These are phyloP conservation scores for Glomus cerebriforme DNA, from an alignment of 192 early-diverging fungal species.

Conservation along the genomic window DNA sequence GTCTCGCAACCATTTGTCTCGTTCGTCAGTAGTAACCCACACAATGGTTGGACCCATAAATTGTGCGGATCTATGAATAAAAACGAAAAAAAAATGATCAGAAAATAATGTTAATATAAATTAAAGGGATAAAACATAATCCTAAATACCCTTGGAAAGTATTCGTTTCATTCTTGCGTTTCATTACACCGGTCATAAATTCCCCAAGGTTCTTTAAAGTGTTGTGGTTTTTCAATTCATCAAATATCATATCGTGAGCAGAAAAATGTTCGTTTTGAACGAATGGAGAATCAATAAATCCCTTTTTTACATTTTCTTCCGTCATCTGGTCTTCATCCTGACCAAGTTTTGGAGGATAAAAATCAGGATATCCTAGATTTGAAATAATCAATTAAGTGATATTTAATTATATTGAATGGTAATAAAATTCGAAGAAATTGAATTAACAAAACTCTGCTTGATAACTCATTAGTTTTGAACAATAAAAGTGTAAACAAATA, in stretches of 20 bases:
- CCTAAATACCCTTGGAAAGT: conserved; percentile 37
- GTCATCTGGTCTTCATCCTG: conserved; percentile 51
- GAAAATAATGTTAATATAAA: background rate
- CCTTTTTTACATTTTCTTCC: conserved; percentile 60
- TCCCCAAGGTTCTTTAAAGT: conserved; percentile 41
- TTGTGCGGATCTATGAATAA: conserved; percentile 40
- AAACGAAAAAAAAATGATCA: background rate
- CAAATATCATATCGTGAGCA: conserved; percentile 54
- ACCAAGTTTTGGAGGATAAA: conserved; percentile 46
- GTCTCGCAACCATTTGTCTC: conserved; percentile 58
- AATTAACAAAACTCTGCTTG: background rate
- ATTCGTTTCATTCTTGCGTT: conserved; percentile 35
- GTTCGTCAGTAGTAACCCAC: conserved; percentile 46
- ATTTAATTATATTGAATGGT: background rate
- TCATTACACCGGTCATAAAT: conserved; percentile 39
- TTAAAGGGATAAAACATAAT: background rate
- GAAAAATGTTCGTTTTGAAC: conserved; percentile 56
- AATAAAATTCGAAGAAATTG: background rate
- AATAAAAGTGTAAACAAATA: background rate
- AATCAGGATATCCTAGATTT: conserved; percentile 43
- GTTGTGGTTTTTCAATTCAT: conserved; percentile 50
- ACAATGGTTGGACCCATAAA: conserved; percentile 52
- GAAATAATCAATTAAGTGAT: background rate
- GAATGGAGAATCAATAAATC: conserved; percentile 49
- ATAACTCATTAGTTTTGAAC: background rate